Evolutionary conservation across 805 yeast species (phyloP).

Genomic region (Ogataea degrootiae): DNA sequence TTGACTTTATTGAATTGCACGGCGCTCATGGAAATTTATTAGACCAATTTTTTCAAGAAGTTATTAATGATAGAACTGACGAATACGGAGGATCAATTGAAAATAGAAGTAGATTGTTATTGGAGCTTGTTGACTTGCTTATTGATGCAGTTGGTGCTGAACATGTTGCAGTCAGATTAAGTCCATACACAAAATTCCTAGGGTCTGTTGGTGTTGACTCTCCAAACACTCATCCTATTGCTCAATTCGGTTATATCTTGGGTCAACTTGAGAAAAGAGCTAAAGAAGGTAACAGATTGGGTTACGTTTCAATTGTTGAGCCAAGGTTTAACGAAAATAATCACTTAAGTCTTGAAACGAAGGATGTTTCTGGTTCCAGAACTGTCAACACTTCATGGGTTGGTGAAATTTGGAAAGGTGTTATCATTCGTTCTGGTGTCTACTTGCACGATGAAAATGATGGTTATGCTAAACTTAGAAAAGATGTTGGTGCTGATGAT

Average conservation of each 20-base stretch:
- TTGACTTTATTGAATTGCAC: constrained; percentile 37
- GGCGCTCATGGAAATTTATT: constrained; percentile 36
- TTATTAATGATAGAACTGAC: constrained; percentile 34
- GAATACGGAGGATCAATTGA: constrained; percentile 41
- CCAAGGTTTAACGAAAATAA: constrained; percentile 20
- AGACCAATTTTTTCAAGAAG: constrained; percentile 33
- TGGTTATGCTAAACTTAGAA: constrained; percentile 7
- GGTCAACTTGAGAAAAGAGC: constrained; percentile 37
- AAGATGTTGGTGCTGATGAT: constrained; percentile 27
- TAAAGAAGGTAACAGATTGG: constrained; percentile 21
- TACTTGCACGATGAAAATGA: constrained; percentile 26
- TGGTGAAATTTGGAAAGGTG: constrained; percentile 32
- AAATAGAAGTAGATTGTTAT: constrained; percentile 34
- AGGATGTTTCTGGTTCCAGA: no score
- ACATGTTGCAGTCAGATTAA: constrained; percentile 42
- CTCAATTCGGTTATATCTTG: constrained; percentile 35
- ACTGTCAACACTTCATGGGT: constrained; percentile 21
- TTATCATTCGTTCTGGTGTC: constrained; percentile 21
- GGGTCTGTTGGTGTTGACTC: constrained; percentile 35
- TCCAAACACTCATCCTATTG: constrained; percentile 31
- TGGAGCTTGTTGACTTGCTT: constrained; percentile 48
- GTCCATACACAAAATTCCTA: constrained; percentile 40
- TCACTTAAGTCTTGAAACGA: constrained; percentile 2
- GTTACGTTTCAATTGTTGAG: constrained; percentile 28
- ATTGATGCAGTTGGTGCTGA: constrained; percentile 48